A percentile compares a stretch with the other conserved stretches of the same genome.
These are phyloP conservation scores for Akebia trifoliata DNA, from an alignment of 164 flowering plant species.

Conservation along the genomic window DNA sequence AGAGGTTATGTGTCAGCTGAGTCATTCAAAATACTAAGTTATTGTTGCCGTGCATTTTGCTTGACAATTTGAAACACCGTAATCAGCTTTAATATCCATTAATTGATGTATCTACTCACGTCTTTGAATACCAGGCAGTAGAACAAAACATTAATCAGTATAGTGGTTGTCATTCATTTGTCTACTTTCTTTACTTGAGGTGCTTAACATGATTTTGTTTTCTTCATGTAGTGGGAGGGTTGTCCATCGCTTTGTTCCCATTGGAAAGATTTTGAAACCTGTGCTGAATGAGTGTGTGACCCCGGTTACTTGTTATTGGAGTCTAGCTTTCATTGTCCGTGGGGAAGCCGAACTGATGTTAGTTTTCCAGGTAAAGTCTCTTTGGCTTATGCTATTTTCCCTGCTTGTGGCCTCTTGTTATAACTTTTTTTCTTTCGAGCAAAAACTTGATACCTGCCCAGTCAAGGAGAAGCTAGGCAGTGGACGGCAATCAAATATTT, in stretches of 20 bases:
- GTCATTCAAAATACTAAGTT: no score
- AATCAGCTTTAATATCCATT: no score
- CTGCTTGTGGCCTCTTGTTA: no score
- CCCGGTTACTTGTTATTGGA: slow-evolving; percentile 93
- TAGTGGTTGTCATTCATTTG: neutral
- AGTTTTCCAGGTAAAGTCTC: slow-evolving; percentile 61
- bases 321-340: slow-evolving; percentile 57
- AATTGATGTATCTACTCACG: no score
- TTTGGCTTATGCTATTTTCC: neutral
- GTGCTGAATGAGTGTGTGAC: slow-evolving; percentile 78
- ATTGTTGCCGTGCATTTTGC: no score
- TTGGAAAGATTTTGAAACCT: slow-evolving; percentile 68
- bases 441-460: no score
- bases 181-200: neutral
- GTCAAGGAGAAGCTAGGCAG: no score
- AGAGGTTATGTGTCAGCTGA: no score
- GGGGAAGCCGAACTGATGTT: slow-evolving; percentile 58
- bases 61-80: no score
- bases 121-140: no score
- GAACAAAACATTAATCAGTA: neutral
- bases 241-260: slow-evolving; percentile 62
- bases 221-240: slow-evolving; percentile 46
- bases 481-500: neutral
- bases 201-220: neutral
- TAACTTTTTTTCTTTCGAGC: no score